Evolutionary conservation across 345 rosid genomes (phyloP).

Genomic region (Salix koriyanagi): DNA sequence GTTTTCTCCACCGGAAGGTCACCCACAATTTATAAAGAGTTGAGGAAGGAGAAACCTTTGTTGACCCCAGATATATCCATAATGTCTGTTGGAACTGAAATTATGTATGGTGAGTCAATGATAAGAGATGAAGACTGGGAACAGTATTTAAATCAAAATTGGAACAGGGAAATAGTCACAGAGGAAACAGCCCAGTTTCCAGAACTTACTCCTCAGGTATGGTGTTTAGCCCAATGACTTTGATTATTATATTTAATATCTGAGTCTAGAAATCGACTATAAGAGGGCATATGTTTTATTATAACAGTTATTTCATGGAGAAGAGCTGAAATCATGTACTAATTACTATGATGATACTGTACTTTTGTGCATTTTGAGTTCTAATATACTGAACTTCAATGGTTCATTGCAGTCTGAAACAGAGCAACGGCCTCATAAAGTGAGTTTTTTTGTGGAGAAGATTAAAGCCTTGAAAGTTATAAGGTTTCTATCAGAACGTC

Average conservation of each 20-base stretch:
- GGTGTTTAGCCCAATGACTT: not conserved
- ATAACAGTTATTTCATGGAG: not conserved
- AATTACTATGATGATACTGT: not conserved
- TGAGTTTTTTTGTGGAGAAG: conserved; percentile 88
- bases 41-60: conserved; percentile 81
- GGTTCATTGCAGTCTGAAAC: conserved; percentile 59
- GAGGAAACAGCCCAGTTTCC: conserved; percentile 73
- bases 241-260: not conserved
- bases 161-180: conserved; percentile 60
- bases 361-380: not conserved
- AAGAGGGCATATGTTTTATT: not conserved
- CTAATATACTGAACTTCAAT: not conserved
- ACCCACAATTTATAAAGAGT: conserved; percentile 63
- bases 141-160: conserved; percentile 60
- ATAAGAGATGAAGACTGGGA: conserved; percentile 84
- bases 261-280: not conserved
- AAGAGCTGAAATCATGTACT: too few relatives aligned
- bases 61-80: conserved; percentile 86
- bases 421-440: conserved; percentile 81
- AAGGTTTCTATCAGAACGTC: conserved; percentile 43
- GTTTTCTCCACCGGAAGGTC: conserved; percentile 97
- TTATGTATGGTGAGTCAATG: conserved; percentile 77
- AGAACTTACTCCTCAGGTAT: conserved; percentile 83
- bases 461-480: conserved; percentile 65
- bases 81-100: conserved; percentile 96